Evolutionary conservation across 2,329 filamentous ascomycete genomes (phyloP), one percentile per base, ranked within the genome.

Genomic region (Cercospora sp.): DNA sequence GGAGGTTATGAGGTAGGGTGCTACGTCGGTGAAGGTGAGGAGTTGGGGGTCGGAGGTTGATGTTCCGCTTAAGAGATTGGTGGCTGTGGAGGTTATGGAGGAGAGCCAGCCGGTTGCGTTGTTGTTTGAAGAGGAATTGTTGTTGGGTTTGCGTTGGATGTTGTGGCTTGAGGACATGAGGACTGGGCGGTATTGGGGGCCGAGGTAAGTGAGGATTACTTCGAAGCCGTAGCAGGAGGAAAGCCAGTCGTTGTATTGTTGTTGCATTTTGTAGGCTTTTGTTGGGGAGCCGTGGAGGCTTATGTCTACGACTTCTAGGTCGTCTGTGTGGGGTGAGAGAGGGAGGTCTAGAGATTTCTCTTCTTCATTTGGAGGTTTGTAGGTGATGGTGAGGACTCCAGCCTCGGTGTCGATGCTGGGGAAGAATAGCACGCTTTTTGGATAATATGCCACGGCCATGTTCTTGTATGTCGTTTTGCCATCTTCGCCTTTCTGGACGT

Each of bases 1-100:
- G 0, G 89, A 91, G 5, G 90, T 85, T 26, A 97, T 79, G 13
- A 97, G 85, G 77, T 91, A 91, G 0, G 92, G 90, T 1, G 91
- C 91, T 70, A 87, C 87, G 78, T 95, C 92, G 45, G 88, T 87
- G 79, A 94, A 95, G 2, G 86, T 87, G 53, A 94, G 61, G 57
- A 67, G 42, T 18, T 67, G 10, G 84, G 23, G 75, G 63, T n/a
- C 74, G 68, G 63, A 6, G 67, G 51, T 69, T 28, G 55, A 36
- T 28, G 53, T 58, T 16, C 31, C 18, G 55, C 8, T 33, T 6
- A 72, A 67, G 71, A 62, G 53, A 69, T 72, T 68, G 71, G 68
- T 71, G 10, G 70, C 69, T 7, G 63, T 76, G 60, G 68, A 73
- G 36, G 69, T 68, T 57, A 78, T 73, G 65, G 64, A 73, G 36